These are phyloP conservation scores for Zostera marina DNA, from an alignment of 116 monocot species.

Conservation along the genomic window DNA sequence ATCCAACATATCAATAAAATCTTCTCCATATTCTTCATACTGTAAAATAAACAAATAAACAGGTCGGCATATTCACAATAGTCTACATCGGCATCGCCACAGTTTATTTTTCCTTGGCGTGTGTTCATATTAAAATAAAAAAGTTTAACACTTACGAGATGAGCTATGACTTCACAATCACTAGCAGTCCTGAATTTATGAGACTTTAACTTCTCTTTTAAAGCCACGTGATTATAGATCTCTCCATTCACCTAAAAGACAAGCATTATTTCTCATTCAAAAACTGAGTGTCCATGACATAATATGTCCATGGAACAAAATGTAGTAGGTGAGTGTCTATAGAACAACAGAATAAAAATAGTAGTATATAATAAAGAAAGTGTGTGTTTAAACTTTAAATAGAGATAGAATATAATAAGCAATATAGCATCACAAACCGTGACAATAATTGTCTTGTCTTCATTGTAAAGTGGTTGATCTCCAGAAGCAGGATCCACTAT, in stretches of 20 bases:
- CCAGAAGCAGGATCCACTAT: conserved; percentile 89
- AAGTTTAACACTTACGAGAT: conserved; percentile 52
- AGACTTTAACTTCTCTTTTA: conserved; percentile 50
- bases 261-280: not conserved
- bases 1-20: conserved; percentile 86
- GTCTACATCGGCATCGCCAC: not conserved
- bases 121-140: not conserved
- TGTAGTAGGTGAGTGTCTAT: not conserved
- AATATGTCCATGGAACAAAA: not conserved
- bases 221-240: conserved; percentile 83
- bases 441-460: conserved; percentile 74
- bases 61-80: not conserved
- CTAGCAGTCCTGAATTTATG: conserved; percentile 77
- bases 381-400: too few relatives aligned
- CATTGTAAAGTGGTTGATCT: conserved; percentile 93
- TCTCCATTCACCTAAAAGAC: conserved; percentile 74
- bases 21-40: conserved; percentile 96
- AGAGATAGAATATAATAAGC: not conserved
- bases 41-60: conserved; percentile 12
- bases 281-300: not conserved
- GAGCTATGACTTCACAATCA: conserved; percentile 96
- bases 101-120: not conserved
- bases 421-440: conserved; percentile 38
- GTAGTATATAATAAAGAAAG: too few relatives aligned
- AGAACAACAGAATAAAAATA: not conserved